These are phyloP conservation scores for Rosa hybrid DNA, from an alignment of 331 rosid genomes.

Conservation along the genomic window DNA sequence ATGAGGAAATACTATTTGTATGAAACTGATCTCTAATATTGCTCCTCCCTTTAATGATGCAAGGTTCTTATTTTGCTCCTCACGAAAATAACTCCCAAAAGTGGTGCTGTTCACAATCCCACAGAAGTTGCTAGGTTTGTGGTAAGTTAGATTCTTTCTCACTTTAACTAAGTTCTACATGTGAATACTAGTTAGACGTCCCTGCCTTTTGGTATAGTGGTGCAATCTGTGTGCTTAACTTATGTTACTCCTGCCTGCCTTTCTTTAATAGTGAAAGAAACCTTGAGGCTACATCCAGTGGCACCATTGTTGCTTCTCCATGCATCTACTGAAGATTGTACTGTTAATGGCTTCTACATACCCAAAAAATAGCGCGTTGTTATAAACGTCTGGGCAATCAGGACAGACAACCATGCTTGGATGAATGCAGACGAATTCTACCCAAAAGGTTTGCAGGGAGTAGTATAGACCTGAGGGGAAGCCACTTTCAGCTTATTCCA, in stretches of 20 bases:
- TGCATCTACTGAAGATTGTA: not conserved
- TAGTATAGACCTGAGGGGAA: too few relatives aligned
- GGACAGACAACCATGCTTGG: not conserved
- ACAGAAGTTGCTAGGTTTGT: constrained; percentile 94
- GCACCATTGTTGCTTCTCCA: not conserved
- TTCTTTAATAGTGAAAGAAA: not conserved
- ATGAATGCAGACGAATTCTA: not conserved
- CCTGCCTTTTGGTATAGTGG: constrained; percentile 11
- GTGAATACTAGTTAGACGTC: constrained; percentile 12
- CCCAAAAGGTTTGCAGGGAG: too few relatives aligned
- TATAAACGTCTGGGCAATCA: not conserved
- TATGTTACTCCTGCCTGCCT: constrained; percentile 25
- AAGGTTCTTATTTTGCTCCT: constrained; percentile 96
- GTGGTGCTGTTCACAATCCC: constrained; percentile 95
- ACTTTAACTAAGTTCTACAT: not conserved
- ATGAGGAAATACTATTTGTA: constrained; percentile 13
- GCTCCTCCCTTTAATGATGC: constrained; percentile 28
- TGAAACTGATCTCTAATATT: constrained; percentile 2
- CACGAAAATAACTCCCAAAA: constrained; percentile 97
- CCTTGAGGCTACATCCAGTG: not conserved
- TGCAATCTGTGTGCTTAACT: constrained; percentile 17
- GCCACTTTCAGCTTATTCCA: too few relatives aligned
- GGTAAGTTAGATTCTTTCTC: constrained; percentile 51
- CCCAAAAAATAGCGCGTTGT: not conserved
- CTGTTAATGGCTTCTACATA: not conserved